A percentile compares a stretch with the other conserved stretches of the same genome.
Evolutionary conservation across 768 basidiomycete species (phyloP).

Genomic region (Termitomyces eurrhizus): DNA sequence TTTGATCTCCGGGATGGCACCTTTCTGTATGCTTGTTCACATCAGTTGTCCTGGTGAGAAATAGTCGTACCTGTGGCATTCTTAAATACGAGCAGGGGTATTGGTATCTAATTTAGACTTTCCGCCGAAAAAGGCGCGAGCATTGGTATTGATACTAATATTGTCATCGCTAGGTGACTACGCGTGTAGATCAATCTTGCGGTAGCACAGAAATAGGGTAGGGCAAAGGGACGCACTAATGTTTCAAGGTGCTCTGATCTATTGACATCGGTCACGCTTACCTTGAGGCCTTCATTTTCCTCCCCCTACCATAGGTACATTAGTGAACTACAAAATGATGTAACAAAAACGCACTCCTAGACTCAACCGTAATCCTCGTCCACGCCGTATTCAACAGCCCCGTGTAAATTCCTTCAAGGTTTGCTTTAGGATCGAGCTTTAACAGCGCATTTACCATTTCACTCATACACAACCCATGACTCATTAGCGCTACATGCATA

Average conservation of each 20-base stretch:
- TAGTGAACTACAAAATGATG: not conserved
- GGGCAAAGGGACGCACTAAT: slow-evolving; percentile 17
- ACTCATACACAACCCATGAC: slow-evolving; percentile 71
- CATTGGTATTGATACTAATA: not conserved
- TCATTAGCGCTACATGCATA: slow-evolving; percentile 62
- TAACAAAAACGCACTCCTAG: slow-evolving; percentile 34
- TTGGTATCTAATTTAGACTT: not conserved
- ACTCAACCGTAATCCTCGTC: slow-evolving; percentile 49
- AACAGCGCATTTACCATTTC: slow-evolving; percentile 57
- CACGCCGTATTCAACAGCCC: slow-evolving; percentile 75
- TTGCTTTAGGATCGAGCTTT: slow-evolving; percentile 42
- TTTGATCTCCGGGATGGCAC: too few species aligned
- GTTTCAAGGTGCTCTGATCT: slow-evolving; percentile 28
- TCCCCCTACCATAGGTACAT: slow-evolving; percentile 17
- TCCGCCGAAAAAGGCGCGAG: slow-evolving; percentile 13
- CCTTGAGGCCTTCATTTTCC: slow-evolving; percentile 27
- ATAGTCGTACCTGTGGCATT: too few species aligned
- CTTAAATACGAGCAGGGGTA: not conserved
- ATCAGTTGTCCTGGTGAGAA: too few species aligned
- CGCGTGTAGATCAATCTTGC: not conserved
- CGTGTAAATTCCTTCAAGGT: slow-evolving; percentile 29
- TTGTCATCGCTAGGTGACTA: not conserved
- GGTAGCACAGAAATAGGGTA: not conserved
- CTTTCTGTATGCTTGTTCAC: too few species aligned
- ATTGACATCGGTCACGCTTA: slow-evolving; percentile 34